A percentile compares a stretch with the other conserved stretches of the same genome.
phyloP scores from a whole-genome alignment of 139 green algal species.

The Mychonastes homosphaera region DNA sequence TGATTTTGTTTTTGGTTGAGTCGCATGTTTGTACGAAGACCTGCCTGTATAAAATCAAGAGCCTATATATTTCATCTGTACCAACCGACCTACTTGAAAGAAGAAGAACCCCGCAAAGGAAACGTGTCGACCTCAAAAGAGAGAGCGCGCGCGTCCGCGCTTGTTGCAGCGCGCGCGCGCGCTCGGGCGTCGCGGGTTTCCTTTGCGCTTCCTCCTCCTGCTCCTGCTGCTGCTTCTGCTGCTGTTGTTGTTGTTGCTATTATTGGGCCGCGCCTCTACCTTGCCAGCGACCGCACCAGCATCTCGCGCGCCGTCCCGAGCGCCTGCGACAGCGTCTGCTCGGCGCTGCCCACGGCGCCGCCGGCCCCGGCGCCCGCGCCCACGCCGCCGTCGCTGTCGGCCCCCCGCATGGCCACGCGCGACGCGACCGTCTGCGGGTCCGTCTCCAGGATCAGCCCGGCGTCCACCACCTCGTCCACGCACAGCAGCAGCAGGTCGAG shows the following conservation, averaged over 20 bases:
- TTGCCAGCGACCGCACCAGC: slow-evolving; percentile 74
- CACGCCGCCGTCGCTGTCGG: slow-evolving; percentile 66
- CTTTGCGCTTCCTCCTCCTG: too few species aligned
- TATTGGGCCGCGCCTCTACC: slow-evolving; percentile 15
- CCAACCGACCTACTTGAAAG: too few species aligned
- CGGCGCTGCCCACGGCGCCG: background rate
- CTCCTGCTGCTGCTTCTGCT: slow-evolving; percentile 8
- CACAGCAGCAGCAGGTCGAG: slow-evolving; percentile 92
- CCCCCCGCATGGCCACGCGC: slow-evolving; percentile 86
- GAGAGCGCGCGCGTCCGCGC: too few species aligned
- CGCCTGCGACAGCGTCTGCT: slow-evolving; percentile 76
- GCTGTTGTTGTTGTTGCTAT: slow-evolving; percentile 6
- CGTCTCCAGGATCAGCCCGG: slow-evolving; percentile 91
- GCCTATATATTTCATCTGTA: too few species aligned
- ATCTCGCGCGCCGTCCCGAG: slow-evolving; percentile 83
- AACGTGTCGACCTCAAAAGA: too few species aligned
- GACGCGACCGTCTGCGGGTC: slow-evolving; percentile 76
- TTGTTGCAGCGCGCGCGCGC: too few species aligned
- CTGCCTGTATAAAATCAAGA: too few species aligned
- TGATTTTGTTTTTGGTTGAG: too few species aligned
- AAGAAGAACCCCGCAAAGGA: too few species aligned
- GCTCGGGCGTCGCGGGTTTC: too few species aligned
- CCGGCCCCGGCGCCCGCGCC: slow-evolving; percentile 55
- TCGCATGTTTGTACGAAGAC: too few species aligned
- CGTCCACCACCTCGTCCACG: slow-evolving; percentile 94